Evolutionary conservation across 768 basidiomycete genomes (phyloP).

Genomic region (Boletus vermiculosoides): DNA sequence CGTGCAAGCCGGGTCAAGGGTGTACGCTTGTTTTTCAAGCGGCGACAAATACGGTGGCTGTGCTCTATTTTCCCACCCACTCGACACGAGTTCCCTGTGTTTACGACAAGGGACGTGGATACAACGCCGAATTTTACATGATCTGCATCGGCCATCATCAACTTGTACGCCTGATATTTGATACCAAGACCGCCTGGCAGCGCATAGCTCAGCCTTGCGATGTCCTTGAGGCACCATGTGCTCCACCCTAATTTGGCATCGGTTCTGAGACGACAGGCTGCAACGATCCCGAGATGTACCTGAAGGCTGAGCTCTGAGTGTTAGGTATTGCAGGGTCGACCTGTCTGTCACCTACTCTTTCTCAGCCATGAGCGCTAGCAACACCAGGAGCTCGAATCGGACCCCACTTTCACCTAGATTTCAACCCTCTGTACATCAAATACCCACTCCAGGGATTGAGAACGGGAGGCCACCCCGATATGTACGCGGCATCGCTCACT

Average conservation of each 20-base stretch:
- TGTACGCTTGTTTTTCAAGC: slow-evolving; percentile 38
- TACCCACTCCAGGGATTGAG: slow-evolving; percentile 43
- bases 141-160: neutral
- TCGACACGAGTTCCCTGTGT: slow-evolving; percentile 2
- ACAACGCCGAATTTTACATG: neutral
- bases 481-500: slow-evolving; percentile 33
- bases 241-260: neutral
- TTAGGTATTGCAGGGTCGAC: neutral
- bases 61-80: slow-evolving; percentile 17
- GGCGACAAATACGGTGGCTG: slow-evolving; percentile 33
- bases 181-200: neutral
- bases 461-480: slow-evolving; percentile 40
- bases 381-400: neutral
- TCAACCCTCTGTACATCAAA: slow-evolving; percentile 46
- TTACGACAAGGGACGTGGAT: slow-evolving; percentile 10
- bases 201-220: neutral
- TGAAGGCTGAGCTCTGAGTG: neutral
- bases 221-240: slow-evolving; percentile 6
- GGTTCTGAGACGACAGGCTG: neutral
- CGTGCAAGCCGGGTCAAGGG: slow-evolving; percentile 37
- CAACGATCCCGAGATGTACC: neutral
- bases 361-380: slow-evolving; percentile 6
- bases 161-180: neutral
- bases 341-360: neutral
- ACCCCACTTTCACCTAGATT: slow-evolving; percentile 35